These are phyloP conservation scores for Vanrija humicola DNA, from an alignment of 1,284 basidiomycete species.

Conservation along the genomic window DNA sequence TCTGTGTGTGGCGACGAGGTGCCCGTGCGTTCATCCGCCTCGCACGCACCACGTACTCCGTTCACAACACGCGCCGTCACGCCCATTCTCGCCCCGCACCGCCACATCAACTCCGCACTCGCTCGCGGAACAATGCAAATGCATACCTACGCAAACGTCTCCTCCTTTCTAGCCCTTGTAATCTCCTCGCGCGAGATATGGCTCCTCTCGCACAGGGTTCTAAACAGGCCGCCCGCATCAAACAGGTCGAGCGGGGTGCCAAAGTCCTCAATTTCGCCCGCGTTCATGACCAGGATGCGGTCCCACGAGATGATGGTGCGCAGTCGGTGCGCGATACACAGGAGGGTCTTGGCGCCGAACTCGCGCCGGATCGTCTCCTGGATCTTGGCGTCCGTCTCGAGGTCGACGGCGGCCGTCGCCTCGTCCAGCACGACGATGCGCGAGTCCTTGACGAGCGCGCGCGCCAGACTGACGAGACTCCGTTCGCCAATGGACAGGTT, in stretches of 20 bases:
- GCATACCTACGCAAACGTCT: too few species aligned
- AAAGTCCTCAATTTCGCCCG: slow-evolving; percentile 39
- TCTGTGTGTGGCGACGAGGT: too few species aligned
- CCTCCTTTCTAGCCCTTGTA: slow-evolving; percentile 14
- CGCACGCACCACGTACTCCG: too few species aligned
- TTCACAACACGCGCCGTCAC: too few species aligned
- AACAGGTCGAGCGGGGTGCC: slow-evolving; percentile 45
- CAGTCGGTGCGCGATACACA: slow-evolving; percentile 70
- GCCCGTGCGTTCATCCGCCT: too few species aligned
- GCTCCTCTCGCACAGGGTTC: slow-evolving; percentile 44
- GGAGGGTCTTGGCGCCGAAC: slow-evolving; percentile 55
- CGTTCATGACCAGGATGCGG: slow-evolving; percentile 44
- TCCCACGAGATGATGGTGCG: slow-evolving; percentile 62
- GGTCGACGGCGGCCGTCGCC: slow-evolving; percentile 60
- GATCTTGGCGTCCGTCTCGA: slow-evolving; percentile 70
- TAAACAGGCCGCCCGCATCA: slow-evolving; percentile 42
- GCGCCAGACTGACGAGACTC: slow-evolving; percentile 57
- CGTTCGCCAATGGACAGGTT: slow-evolving; percentile 20
- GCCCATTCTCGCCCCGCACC: too few species aligned
- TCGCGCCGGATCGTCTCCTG: slow-evolving; percentile 69
- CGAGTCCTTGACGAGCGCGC: slow-evolving; percentile 66
- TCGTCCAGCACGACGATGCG: slow-evolving; percentile 62
- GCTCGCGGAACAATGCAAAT: too few species aligned
- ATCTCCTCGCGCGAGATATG: slow-evolving; percentile 48
- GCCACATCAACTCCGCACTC: too few species aligned